A percentile compares a stretch with the other conserved stretches of the same genome.
Evolutionary conservation across 2,329 filamentous ascomycete species (phyloP).

Genomic region (Aspergillus pseudonomiae): DNA sequence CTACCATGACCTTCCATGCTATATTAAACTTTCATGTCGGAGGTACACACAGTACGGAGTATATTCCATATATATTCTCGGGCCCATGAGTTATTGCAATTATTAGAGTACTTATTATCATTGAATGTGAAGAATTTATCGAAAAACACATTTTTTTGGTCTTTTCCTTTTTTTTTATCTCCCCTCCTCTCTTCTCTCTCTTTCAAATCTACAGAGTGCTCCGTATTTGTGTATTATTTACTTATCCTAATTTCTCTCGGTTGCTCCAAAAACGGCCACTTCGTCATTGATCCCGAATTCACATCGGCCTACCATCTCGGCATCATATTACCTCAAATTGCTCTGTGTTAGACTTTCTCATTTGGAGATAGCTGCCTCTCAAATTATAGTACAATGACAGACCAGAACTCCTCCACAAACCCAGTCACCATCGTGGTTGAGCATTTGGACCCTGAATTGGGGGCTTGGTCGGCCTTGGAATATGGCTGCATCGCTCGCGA

Average conservation of each 20-base stretch:
- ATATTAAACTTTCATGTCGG: no score
- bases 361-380: neutral
- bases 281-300: neutral
- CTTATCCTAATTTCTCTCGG: neutral
- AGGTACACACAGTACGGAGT: no score
- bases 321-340: neutral
- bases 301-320: neutral
- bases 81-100: neutral
- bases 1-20: no score
- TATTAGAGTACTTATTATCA: neutral
- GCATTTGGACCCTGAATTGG: constrained; percentile 92
- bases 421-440: constrained; percentile 88
- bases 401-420: constrained; percentile 24
- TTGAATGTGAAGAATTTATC: neutral
- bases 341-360: neutral
- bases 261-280: neutral
- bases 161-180: neutral
- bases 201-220: no score
- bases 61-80: neutral
- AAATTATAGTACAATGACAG: constrained; percentile 26
- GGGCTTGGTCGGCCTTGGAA: constrained; percentile 91
- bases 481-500: constrained; percentile 87
- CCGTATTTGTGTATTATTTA: neutral
- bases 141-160: neutral
- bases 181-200: no score